Conservation (phyloP, 805 yeast genomes). For the Saccharomyces mikatae region DNA sequence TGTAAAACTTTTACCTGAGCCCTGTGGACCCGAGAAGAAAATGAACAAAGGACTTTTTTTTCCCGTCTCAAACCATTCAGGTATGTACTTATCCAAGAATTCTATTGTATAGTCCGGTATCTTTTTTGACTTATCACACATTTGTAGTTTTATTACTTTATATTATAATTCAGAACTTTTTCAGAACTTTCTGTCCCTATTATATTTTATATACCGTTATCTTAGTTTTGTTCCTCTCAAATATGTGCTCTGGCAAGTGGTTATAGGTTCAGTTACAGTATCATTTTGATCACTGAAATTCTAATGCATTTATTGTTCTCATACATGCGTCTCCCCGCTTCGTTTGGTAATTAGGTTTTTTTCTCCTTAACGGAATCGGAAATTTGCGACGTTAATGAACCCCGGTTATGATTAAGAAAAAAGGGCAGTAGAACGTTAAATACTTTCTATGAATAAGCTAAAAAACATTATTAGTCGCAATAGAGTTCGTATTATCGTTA, state of each 20-base stretch:
- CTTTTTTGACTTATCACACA: not conserved
- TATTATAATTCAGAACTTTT: not conserved
- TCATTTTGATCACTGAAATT: not conserved
- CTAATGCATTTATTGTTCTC: not conserved
- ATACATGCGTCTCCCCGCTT: not conserved
- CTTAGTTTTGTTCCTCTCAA: not conserved
- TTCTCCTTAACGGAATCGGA: not conserved
- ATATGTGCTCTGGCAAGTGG: not conserved
- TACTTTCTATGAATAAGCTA: not conserved
- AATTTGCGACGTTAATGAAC: not conserved
- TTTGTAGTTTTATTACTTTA: not conserved
- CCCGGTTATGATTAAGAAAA: not conserved
- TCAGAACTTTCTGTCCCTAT: not conserved
- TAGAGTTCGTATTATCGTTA: not conserved
- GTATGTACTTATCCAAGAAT: slow-evolving; percentile 17
- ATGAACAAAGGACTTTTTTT: slow-evolving; percentile 37
- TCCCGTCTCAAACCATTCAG: slow-evolving; percentile 17
- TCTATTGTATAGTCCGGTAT: slow-evolving; percentile 6
- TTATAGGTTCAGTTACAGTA: not conserved
- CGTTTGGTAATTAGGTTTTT: not conserved
- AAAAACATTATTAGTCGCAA: not conserved
- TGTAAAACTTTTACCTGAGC: slow-evolving; percentile 65
- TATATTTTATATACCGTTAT: not conserved
- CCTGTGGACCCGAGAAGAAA: slow-evolving; percentile 69
- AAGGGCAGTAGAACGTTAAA: not conserved